phyloP scores from a whole-genome alignment of 2,329 filamentous ascomycete genomes.

The Didymella segeticola region DNA sequence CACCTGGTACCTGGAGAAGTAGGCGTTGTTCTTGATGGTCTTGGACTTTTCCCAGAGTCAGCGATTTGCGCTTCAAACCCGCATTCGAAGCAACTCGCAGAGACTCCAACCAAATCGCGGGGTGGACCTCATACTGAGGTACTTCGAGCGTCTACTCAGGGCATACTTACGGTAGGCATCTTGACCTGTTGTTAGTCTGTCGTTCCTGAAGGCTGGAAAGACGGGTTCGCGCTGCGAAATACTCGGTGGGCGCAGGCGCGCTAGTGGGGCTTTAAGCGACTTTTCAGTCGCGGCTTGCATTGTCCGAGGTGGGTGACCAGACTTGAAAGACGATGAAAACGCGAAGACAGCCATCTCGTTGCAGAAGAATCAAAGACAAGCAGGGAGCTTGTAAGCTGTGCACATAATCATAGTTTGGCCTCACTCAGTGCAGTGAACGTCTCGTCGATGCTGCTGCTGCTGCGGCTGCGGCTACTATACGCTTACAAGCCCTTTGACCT shows the following conservation, averaged over 20 bases:
- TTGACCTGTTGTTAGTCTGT: constrained; percentile 40
- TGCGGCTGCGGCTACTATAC: no score
- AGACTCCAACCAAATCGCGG: constrained; percentile 48
- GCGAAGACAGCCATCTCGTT: no score
- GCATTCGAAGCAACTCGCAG: constrained; percentile 91
- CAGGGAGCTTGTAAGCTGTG: no score
- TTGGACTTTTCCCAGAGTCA: constrained; percentile 95
- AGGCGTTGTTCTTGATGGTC: constrained; percentile 95
- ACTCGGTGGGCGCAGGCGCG: constrained; percentile 19
- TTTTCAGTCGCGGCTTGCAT: constrained; percentile 15
- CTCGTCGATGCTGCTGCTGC: no score
- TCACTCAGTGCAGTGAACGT: no score
- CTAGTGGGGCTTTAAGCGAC: constrained; percentile 26
- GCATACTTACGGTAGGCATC: constrained; percentile 58
- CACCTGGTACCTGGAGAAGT: constrained; percentile 99
- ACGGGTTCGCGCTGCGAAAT: constrained; percentile 30
- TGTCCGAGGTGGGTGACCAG: constrained; percentile 34
- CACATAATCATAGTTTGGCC: no score
- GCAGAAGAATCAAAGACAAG: no score
- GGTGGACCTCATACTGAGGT: constrained; percentile 28
- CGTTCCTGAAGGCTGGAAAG: constrained; percentile 34
- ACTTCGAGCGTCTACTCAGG: constrained; percentile 27
- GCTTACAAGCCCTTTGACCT: no score
- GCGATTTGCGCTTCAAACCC: constrained; percentile 99
- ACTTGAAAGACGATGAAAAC: no score